Percentiles rank a stretch among this genome's conserved stretches.
Evolutionary conservation across 2,329 filamentous ascomycete genomes (phyloP).

Genomic region (Fusarium anguioides): DNA sequence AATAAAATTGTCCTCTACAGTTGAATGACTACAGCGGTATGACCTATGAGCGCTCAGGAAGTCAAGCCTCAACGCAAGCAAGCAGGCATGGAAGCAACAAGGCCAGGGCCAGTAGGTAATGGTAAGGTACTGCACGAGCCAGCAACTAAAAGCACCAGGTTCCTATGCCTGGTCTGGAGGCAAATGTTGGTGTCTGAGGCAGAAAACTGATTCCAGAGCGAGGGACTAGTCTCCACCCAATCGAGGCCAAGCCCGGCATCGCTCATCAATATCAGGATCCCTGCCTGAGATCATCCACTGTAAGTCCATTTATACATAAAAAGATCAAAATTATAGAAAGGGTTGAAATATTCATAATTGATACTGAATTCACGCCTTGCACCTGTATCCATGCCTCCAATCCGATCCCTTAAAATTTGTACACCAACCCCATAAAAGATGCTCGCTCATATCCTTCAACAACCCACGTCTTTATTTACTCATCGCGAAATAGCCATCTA

Average conservation of each 20-base stretch:
- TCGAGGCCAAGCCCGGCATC: slow-evolving; percentile 27
- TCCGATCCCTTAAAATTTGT: not conserved
- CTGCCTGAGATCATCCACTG: slow-evolving; percentile 2
- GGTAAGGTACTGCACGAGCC: slow-evolving; percentile 15
- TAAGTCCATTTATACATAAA: not conserved
- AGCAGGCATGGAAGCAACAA: not conserved
- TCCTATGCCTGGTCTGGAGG: not conserved
- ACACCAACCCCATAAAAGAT: slow-evolving; percentile 1
- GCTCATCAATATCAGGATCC: slow-evolving; percentile 15
- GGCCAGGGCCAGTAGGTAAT: not conserved
- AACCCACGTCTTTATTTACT: slow-evolving; percentile 57
- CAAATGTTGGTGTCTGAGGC: slow-evolving; percentile 47
- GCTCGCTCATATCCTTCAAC: not conserved
- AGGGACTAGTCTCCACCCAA: slow-evolving; percentile 27
- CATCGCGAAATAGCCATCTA: slow-evolving; percentile 84
- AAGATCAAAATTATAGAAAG: not conserved
- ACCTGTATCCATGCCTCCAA: not conserved
- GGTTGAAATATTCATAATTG: not conserved
- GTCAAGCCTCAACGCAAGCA: slow-evolving; percentile 24
- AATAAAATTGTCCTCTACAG: slow-evolving; percentile 45
- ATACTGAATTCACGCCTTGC: not conserved
- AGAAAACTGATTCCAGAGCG: slow-evolving; percentile 35
- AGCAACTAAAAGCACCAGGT: slow-evolving; percentile 14
- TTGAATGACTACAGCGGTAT: slow-evolving; percentile 1
- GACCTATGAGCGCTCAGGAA: slow-evolving; percentile 27